These are phyloP conservation scores for Candida peoriensis DNA, from an alignment of 805 yeast genomes.

Conservation along the genomic window DNA sequence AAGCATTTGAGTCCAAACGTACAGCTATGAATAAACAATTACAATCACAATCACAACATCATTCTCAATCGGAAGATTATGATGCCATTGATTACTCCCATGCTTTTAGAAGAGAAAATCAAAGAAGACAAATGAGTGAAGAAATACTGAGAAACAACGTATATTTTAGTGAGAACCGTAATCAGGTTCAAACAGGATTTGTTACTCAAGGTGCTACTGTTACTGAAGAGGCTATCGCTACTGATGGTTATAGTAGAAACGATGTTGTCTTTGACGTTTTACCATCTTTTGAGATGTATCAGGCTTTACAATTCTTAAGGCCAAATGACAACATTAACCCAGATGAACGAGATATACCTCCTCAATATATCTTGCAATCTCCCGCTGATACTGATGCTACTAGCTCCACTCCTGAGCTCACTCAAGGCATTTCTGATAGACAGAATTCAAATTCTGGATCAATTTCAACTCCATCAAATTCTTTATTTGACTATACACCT, in stretches of 20 bases:
- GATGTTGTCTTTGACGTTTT: conserved; percentile 43
- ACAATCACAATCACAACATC: neutral
- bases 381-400: neutral
- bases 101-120: conserved; percentile 8
- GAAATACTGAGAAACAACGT: conserved; percentile 2
- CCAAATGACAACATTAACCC: conserved; percentile 32
- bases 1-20: too few species aligned
- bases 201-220: neutral
- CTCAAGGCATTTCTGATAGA: too few species aligned
- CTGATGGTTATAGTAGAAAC: conserved; percentile 3
- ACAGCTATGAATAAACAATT: too few species aligned
- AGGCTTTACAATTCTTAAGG: conserved; percentile 36
- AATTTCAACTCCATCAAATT: too few species aligned
- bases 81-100: conserved; percentile 9
- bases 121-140: conserved; percentile 4
- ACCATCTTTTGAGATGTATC: conserved; percentile 69
- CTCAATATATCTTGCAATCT: too few species aligned
- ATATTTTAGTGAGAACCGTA: neutral
- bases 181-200: conserved; percentile 4
- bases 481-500: too few species aligned
- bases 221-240: conserved; percentile 1
- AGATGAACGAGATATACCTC: conserved; percentile 29
- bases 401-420: too few species aligned
- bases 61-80: neutral
- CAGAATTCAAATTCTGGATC: too few species aligned